Base-by-base conservation (phyloP, 1,139 yeast species). In the Yarrowia galli region DNA sequence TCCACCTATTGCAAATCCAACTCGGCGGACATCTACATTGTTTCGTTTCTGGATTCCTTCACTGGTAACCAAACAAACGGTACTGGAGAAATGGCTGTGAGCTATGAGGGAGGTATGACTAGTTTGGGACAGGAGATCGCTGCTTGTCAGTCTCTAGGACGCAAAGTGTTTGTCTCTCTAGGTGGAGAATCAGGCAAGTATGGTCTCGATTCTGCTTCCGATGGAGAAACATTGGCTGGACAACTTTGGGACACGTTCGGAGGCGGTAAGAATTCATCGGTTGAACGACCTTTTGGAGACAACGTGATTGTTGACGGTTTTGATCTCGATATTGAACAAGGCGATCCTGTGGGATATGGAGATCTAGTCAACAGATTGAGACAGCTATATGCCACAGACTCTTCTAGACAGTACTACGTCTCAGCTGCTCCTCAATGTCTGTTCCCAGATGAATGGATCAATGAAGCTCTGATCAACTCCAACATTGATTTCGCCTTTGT, bases 391-490 rank as follows among this genome's bases (percentile, higher is more conserved):
- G 67, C 74, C 20, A 35, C 67, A 16, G 76, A 80, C 25, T 88
- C 78, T 53, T 69, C 74, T 67, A 74, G 74, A 77, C 74, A 78
- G 18, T 93, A 90, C 80, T 92, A 90, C 77, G 81, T 93, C 65
- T 86, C 97, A 67, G 97, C 97, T 71, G 97, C 98, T 71, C 98
- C 98, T 35, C 98, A 93, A 81, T 93, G 98, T 81, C 90, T 89
- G 22, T 91, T 88, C 76, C 98, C 98, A 23, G 98, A 93, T 80
- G 92, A 89, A 9, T 86, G 90, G 56, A 87, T 89, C 56, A 96
- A 97, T 70, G 85, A 87, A 68, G 79, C 89, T 46, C 79, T 93
- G 73, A 80, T 81, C 28, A 79, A 84, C 46, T 86, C 90, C 23
- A 82, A 85, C 56, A 81, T 93, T 71, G 98, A 93, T 79, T 92